phyloP scores from a whole-genome alignment of 2,329 filamentous ascomycete species.

The Ceratocystis diversiconidia region DNA sequence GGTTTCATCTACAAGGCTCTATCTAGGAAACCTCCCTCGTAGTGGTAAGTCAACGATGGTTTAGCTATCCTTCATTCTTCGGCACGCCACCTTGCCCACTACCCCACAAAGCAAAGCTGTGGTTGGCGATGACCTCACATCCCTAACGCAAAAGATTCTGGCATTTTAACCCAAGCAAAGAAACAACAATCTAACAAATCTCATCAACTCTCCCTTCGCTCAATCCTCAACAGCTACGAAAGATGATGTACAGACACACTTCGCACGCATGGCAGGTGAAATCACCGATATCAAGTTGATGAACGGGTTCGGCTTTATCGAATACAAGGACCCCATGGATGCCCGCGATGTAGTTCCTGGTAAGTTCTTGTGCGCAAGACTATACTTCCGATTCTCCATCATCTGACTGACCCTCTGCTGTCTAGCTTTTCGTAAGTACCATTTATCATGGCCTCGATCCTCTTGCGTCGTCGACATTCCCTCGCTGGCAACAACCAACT shows the following conservation, averaged over 20 bases:
- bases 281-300: conserved; percentile 99
- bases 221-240: conserved; percentile 60
- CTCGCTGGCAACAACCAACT: conserved; percentile 8
- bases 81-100: neutral
- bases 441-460: neutral
- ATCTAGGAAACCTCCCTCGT: conserved; percentile 93
- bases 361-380: conserved; percentile 34
- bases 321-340: conserved; percentile 97
- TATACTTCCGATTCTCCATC: neutral
- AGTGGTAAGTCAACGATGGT: conserved; percentile 52
- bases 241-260: conserved; percentile 89
- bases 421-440: conserved; percentile 47
- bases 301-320: conserved; percentile 99
- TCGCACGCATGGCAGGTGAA: conserved; percentile 90
- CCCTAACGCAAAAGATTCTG: neutral
- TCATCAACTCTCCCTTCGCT: neutral
- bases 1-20: conserved; percentile 88
- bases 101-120: conserved; percentile 8
- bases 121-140: conserved; percentile 14
- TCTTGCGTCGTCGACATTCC: neutral
- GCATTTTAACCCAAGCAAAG: neutral
- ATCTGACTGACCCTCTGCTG: conserved; percentile 2
- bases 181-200: neutral
- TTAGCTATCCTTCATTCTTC: neutral
- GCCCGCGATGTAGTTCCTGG: conserved; percentile 96